Evolutionary conservation across 345 rosid genomes (phyloP).

Genomic region (Trapa bicornis): DNA sequence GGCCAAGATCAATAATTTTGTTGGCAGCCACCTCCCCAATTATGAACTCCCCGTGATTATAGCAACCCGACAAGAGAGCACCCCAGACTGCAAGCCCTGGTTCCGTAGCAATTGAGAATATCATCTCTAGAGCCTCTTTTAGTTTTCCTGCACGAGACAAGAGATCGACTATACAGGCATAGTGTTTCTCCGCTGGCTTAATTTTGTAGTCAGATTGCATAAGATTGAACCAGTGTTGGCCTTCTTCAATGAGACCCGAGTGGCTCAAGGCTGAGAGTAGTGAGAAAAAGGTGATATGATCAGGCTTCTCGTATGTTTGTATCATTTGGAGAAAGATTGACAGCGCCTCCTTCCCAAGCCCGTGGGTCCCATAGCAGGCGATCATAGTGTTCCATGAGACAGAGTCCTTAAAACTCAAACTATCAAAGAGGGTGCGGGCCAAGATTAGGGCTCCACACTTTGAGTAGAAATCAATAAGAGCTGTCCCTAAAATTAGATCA

Average conservation of each 20-base stretch:
- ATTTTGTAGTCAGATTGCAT: slow-evolving; percentile 36
- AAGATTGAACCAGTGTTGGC: slow-evolving; percentile 39
- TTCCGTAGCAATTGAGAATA: slow-evolving; percentile 32
- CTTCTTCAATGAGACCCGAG: slow-evolving; percentile 53
- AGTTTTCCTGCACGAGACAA: slow-evolving; percentile 55
- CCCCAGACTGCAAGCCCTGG: slow-evolving; percentile 51
- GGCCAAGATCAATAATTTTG: slow-evolving; percentile 41
- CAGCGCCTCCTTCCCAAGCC: slow-evolving; percentile 48
- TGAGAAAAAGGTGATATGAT: slow-evolving; percentile 56
- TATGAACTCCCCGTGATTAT: slow-evolving; percentile 29
- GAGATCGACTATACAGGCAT: slow-evolving; percentile 62
- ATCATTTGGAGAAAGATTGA: slow-evolving; percentile 41
- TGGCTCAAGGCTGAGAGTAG: slow-evolving; percentile 69
- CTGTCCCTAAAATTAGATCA: slow-evolving; percentile 33
- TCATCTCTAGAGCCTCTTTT: slow-evolving; percentile 46
- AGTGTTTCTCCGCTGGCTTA: slow-evolving; percentile 52
- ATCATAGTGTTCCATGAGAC: slow-evolving; percentile 67
- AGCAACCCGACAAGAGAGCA: slow-evolving; percentile 73
- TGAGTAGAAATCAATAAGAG: slow-evolving; percentile 57
- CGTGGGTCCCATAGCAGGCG: slow-evolving; percentile 56
- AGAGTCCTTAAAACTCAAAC: slow-evolving; percentile 31
- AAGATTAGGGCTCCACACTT: slow-evolving; percentile 49
- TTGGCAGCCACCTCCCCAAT: slow-evolving; percentile 53
- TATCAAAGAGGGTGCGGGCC: slow-evolving; percentile 37
- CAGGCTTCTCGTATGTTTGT: slow-evolving; percentile 32